phyloP scores from a whole-genome alignment of 2,329 filamentous ascomycete genomes.

The Aspergillus pseudonomiae region DNA sequence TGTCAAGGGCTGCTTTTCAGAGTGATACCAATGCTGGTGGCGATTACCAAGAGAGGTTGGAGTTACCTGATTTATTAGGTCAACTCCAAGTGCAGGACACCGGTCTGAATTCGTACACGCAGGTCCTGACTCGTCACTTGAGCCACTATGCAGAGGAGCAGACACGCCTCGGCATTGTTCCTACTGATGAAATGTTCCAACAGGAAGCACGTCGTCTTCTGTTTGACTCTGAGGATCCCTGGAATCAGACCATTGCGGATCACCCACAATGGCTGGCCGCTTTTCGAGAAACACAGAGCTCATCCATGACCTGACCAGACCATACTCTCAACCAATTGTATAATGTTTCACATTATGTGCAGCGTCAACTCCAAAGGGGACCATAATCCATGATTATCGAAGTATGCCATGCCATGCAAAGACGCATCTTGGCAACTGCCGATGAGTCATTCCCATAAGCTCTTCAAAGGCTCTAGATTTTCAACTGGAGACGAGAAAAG shows the following conservation, averaged over 20 bases:
- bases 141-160: slow-evolving; percentile 21
- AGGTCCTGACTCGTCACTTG: slow-evolving; percentile 21
- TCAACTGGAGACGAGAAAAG: not conserved
- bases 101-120: slow-evolving; percentile 12
- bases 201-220: slow-evolving; percentile 49
- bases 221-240: slow-evolving; percentile 54
- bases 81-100: not conserved
- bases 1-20: slow-evolving; percentile 12
- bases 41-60: not conserved
- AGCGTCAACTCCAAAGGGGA: not conserved
- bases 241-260: slow-evolving; percentile 45
- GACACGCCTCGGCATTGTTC: slow-evolving; percentile 25
- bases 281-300: slow-evolving; percentile 13
- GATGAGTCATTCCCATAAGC: not conserved
- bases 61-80: not conserved
- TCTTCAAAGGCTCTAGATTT: not conserved
- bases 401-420: not conserved
- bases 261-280: slow-evolving; percentile 24
- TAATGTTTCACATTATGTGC: not conserved
- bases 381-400: not conserved
- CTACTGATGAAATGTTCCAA: slow-evolving; percentile 57
- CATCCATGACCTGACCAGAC: not conserved
- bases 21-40: not conserved
- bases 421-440: not conserved
- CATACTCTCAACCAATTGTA: not conserved